phyloP scores from a whole-genome alignment of 1,284 basidiomycete genomes.

The Melampsora occidentalis region DNA sequence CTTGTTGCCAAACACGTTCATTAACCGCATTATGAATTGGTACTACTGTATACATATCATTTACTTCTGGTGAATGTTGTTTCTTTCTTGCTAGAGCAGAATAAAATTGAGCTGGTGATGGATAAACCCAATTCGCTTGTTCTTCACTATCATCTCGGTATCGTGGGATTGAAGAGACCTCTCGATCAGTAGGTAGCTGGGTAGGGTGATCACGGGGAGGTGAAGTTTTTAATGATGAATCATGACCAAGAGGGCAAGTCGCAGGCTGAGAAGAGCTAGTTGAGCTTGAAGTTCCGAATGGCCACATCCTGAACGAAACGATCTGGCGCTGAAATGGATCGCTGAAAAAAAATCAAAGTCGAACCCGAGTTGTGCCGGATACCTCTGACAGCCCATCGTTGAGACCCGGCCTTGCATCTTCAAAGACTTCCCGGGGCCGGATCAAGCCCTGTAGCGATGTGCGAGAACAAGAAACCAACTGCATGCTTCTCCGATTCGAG shows the following conservation, averaged over 20 bases:
- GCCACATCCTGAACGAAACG: not conserved
- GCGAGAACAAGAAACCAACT: too few species aligned
- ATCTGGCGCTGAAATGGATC: too few species aligned
- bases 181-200: conserved; percentile 58
- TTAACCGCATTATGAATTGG: conserved; percentile 99
- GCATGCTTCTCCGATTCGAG: too few species aligned
- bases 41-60: conserved; percentile 91
- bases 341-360: too few species aligned
- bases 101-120: conserved; percentile 96
- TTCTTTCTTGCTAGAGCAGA: conserved; percentile 92
- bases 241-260: not conserved
- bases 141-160: conserved; percentile 44
- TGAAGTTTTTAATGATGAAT: not conserved
- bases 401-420: too few species aligned
- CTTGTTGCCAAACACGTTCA: conserved; percentile 88
- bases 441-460: too few species aligned
- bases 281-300: conserved; percentile 3
- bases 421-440: too few species aligned
- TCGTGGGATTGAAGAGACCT: conserved; percentile 84
- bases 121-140: conserved; percentile 75
- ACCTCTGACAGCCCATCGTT: too few species aligned
- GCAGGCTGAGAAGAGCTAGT: not conserved
- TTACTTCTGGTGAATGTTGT: conserved; percentile 59
- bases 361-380: too few species aligned
- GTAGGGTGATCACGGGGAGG: not conserved